Evolutionary conservation across 768 basidiomycete genomes (phyloP).

Genomic region (Grammothele lineata): DNA sequence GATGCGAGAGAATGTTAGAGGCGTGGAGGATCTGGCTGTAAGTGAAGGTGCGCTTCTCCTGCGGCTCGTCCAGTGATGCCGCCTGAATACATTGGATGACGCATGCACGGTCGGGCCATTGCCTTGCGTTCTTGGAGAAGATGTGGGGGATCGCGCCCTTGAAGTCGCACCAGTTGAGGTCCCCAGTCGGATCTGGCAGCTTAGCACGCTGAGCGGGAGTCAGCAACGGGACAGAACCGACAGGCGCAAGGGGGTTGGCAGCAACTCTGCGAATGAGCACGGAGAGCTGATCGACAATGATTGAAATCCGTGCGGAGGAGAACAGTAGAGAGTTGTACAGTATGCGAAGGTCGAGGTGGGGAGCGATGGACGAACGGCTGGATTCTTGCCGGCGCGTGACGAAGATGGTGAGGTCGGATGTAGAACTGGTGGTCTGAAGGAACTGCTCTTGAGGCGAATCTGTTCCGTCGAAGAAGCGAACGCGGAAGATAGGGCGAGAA

Average conservation of each 20-base stretch:
- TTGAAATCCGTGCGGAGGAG: constrained; percentile 68
- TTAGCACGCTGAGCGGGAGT: constrained; percentile 63
- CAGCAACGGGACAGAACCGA: constrained; percentile 79
- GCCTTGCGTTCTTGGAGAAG: constrained; percentile 82
- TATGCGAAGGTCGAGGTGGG: constrained; percentile 74
- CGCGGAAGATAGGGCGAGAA: constrained; percentile 72
- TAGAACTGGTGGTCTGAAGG: constrained; percentile 73
- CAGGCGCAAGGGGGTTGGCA: constrained; percentile 57
- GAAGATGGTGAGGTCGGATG: constrained; percentile 92
- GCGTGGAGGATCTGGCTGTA: constrained; percentile 82
- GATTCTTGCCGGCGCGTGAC: constrained; percentile 69
- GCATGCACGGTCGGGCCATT: constrained; percentile 79
- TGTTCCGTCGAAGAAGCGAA: constrained; percentile 95
- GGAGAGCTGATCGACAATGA: constrained; percentile 83
- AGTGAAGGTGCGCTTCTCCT: constrained; percentile 60
- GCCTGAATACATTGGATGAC: constrained; percentile 75
- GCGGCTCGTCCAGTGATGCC: constrained; percentile 31
- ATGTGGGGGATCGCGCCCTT: constrained; percentile 96
- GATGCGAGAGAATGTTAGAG: constrained; percentile 86
- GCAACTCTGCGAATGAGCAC: constrained; percentile 70
- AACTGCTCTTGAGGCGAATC: constrained; percentile 70
- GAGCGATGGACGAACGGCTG: constrained; percentile 65
- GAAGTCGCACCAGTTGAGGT: constrained; percentile 96
- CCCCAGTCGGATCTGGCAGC: constrained; percentile 80
- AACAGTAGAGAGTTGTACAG: constrained; percentile 96